A percentile compares a stretch with the other conserved stretches of the same genome.
Evolutionary conservation across 768 basidiomycete genomes (phyloP).

Genomic region (Mycena amicta): DNA sequence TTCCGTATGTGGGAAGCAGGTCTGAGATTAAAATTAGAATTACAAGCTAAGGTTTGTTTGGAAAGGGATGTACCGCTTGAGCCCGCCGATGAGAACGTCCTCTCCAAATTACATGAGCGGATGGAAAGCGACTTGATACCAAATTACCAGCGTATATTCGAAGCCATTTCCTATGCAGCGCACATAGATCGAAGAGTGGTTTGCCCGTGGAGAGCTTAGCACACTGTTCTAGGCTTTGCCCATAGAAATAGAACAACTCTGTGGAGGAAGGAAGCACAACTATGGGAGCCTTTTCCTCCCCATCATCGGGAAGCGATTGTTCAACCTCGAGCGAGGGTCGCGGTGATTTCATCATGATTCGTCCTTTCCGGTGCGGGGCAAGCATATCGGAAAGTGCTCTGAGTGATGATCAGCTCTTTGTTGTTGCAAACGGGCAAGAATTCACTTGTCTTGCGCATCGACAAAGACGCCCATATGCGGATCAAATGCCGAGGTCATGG

Average conservation of each 20-base stretch:
- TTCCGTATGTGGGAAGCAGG: constrained; percentile 52
- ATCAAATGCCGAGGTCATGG: constrained; percentile 90
- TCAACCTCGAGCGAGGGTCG: constrained; percentile 70
- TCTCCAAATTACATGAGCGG: constrained; percentile 48
- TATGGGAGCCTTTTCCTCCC: constrained; percentile 49
- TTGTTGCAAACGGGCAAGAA: background rate
- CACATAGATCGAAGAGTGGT: constrained; percentile 78
- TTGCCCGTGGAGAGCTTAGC: constrained; percentile 86
- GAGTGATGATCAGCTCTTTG: constrained; percentile 1
- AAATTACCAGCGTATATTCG: constrained; percentile 86
- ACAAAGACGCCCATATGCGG: constrained; percentile 91
- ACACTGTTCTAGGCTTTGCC: constrained; percentile 92
- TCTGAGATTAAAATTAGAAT: constrained; percentile 27
- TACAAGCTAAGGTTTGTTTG: background rate
- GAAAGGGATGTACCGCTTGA: constrained; percentile 61
- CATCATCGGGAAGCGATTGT: constrained; percentile 39
- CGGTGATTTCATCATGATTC: constrained; percentile 36
- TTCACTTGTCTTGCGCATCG: constrained; percentile 93
- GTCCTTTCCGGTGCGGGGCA: constrained; percentile 67
- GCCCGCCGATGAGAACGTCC: constrained; percentile 75
- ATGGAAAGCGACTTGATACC: background rate
- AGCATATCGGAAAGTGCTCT: constrained; percentile 93
- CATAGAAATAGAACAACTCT: constrained; percentile 96
- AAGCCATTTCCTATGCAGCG: constrained; percentile 91
- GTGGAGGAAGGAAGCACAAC: constrained; percentile 90